These are phyloP conservation scores for Lyophyllum semitale DNA, from an alignment of 768 basidiomycete genomes.

Conservation along the genomic window DNA sequence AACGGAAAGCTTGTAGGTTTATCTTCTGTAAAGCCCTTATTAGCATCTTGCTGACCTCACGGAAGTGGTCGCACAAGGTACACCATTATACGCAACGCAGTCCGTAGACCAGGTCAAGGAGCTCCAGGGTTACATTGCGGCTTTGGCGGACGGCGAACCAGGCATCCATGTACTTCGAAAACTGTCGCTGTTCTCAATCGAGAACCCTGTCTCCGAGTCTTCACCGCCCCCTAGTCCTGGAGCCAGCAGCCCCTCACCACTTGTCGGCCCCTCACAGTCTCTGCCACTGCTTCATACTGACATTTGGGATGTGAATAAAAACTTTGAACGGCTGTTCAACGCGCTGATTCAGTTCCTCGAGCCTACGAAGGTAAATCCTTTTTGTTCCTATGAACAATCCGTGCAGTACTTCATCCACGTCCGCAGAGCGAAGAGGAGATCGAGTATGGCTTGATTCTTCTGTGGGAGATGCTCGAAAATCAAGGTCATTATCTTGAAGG, in stretches of 20 bases:
- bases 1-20: slow-evolving; percentile 69
- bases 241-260: slow-evolving; percentile 60
- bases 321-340: slow-evolving; percentile 70
- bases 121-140: slow-evolving; percentile 51
- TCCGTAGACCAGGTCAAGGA: slow-evolving; percentile 46
- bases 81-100: slow-evolving; percentile 40
- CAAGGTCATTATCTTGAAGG: slow-evolving; percentile 77
- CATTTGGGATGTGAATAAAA: slow-evolving; percentile 74
- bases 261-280: slow-evolving; percentile 39
- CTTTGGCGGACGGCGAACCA: slow-evolving; percentile 54
- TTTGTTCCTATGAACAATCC: neutral
- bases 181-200: slow-evolving; percentile 62
- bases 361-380: slow-evolving; percentile 60
- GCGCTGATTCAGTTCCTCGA: slow-evolving; percentile 66
- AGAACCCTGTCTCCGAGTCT: slow-evolving; percentile 53
- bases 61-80: slow-evolving; percentile 54
- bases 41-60: slow-evolving; percentile 12
- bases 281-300: slow-evolving; percentile 49
- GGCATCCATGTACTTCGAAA: slow-evolving; percentile 62
- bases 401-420: neutral
- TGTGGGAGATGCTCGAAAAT: slow-evolving; percentile 84
- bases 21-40: neutral
- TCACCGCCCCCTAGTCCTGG: slow-evolving; percentile 61
- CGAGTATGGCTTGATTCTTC: slow-evolving; percentile 76
- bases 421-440: slow-evolving; percentile 62